Conservation (phyloP, 73 alveolate species). For the Tetrahymena malaccensis region DNA sequence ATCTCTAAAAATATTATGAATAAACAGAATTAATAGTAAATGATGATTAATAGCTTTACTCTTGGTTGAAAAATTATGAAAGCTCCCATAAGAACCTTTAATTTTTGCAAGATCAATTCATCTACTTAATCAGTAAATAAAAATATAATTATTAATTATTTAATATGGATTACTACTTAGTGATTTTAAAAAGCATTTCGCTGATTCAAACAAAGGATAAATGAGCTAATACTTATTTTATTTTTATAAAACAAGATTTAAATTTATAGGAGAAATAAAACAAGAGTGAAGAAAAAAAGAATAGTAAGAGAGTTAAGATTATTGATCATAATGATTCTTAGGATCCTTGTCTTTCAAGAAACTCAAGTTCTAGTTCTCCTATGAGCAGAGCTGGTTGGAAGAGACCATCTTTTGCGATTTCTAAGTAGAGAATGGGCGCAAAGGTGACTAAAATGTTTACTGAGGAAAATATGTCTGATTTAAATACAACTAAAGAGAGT, state of each 20-base stretch:
- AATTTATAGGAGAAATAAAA: neutral
- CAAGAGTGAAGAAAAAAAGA: neutral
- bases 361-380: neutral
- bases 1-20: neutral
- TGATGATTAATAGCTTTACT: neutral
- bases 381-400: neutral
- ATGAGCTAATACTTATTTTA: neutral
- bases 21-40: neutral
- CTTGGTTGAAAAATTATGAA: neutral
- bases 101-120: neutral
- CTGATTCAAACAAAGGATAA: neutral
- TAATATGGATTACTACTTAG: neutral
- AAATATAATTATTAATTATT: neutral
- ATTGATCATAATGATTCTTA: neutral
- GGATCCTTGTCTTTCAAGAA: neutral
- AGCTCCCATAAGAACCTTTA: neutral
- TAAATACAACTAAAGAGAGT: neutral
- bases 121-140: neutral
- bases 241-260: neutral
- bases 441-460: neutral
- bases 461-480: neutral
- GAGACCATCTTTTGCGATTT: neutral
- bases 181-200: neutral
- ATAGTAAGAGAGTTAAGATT: neutral
- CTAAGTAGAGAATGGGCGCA: neutral